Evolutionary conservation across 345 rosid species (phyloP).

Genomic region (Gossypium turneri): DNA sequence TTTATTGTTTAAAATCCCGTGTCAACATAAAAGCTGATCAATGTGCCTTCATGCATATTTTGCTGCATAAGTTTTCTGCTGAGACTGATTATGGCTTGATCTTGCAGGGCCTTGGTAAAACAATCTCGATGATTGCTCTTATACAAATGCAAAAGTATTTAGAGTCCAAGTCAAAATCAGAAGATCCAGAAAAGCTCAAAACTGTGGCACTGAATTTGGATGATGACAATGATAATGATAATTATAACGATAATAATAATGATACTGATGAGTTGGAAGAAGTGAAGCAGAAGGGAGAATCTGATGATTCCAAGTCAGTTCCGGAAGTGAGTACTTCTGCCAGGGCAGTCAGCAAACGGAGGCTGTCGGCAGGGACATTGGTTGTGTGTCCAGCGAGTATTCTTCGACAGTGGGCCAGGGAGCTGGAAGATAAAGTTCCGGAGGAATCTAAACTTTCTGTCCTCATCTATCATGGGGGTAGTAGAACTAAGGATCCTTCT

Average conservation of each 20-base stretch:
- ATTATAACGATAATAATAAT: not conserved
- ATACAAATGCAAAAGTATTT: constrained; percentile 62
- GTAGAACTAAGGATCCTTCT: constrained; percentile 77
- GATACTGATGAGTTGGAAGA: constrained; percentile 38
- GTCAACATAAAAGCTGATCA: not conserved
- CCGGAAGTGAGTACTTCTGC: constrained; percentile 56
- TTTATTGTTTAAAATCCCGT: constrained; percentile 21
- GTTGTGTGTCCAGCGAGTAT: constrained; percentile 97
- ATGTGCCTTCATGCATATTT: constrained; percentile 3
- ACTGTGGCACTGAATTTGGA: constrained; percentile 72
- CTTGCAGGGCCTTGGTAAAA: constrained; percentile 94
- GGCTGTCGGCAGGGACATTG: constrained; percentile 88
- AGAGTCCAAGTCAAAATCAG: constrained; percentile 53
- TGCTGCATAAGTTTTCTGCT: not conserved
- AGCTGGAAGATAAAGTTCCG: constrained; percentile 82
- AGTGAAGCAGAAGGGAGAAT: constrained; percentile 38
- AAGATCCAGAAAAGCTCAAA: constrained; percentile 37
- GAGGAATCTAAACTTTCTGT: constrained; percentile 60
- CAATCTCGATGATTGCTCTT: constrained; percentile 91
- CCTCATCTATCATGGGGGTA: constrained; percentile 84
- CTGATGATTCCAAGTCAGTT: constrained; percentile 28
- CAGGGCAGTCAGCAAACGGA: constrained; percentile 33
- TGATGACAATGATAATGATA: constrained; percentile 40
- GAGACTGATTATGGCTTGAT: constrained; percentile 17
- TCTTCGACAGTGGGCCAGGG: constrained; percentile 94